A percentile compares a stretch with the other conserved stretches of the same genome.
Conservation (phyloP, 225 moss, liverwort and hornwort genomes). For the Antitrichia curtipendula region DNA sequence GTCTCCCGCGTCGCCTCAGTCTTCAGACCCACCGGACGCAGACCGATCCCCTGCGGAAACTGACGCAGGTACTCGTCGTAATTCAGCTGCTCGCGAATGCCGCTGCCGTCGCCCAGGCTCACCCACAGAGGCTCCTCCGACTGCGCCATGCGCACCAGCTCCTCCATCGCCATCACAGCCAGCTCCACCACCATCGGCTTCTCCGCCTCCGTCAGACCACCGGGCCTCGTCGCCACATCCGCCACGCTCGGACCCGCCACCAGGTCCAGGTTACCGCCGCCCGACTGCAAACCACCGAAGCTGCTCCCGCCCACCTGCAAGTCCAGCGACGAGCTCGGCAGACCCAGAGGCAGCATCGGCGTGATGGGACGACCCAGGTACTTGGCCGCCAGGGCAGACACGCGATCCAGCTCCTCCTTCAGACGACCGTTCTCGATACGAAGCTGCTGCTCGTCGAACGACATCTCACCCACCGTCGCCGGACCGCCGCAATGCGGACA, state of each 20-base stretch:
- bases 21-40: conserved; percentile 67
- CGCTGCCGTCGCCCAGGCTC: background rate
- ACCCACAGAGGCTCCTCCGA: conserved; percentile 74
- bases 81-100: conserved; percentile 44
- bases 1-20: conserved; percentile 82
- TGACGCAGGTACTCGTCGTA: conserved; percentile 78
- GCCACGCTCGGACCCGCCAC: conserved; percentile 68
- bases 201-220: conserved; percentile 73
- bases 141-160: conserved; percentile 73
- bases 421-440: conserved; percentile 70
- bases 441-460: conserved; percentile 87
- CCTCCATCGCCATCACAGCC: conserved; percentile 78
- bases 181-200: conserved; percentile 90
- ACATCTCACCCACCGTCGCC: conserved; percentile 75
- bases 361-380: conserved; percentile 60
- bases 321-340: conserved; percentile 78
- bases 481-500: conserved; percentile 89
- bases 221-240: conserved; percentile 74
- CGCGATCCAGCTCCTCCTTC: conserved; percentile 86
- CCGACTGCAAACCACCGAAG: conserved; percentile 32
- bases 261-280: conserved; percentile 18
- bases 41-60: conserved; percentile 70
- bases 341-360: conserved; percentile 27
- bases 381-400: conserved; percentile 64
- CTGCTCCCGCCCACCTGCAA: conserved; percentile 51